Percentiles rank a stretch among this genome's conserved stretches.
Conservation (phyloP, 2,329 filamentous ascomycete species). For the Fusarium sp. region DNA sequence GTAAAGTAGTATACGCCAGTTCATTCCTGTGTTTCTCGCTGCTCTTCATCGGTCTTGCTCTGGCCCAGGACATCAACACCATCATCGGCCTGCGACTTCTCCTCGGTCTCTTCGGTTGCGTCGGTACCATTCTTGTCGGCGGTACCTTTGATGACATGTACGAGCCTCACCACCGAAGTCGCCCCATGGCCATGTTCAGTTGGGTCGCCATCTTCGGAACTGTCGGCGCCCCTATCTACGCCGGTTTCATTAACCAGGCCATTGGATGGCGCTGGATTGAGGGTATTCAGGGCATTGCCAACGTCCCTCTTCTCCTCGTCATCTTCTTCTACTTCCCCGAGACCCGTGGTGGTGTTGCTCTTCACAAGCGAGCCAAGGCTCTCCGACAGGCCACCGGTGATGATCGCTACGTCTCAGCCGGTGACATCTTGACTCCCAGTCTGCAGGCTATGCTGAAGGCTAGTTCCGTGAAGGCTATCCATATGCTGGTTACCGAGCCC, state of each 20-base stretch:
- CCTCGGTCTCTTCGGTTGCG: slow-evolving; percentile 42
- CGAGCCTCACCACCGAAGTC: slow-evolving; percentile 40
- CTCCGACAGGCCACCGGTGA: slow-evolving; percentile 42
- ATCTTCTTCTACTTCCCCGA: slow-evolving; percentile 42
- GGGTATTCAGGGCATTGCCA: slow-evolving; percentile 41
- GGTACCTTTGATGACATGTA: slow-evolving; percentile 46
- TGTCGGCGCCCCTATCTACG: slow-evolving; percentile 39
- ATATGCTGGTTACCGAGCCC: slow-evolving; percentile 43
- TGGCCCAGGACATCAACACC: slow-evolving; percentile 38
- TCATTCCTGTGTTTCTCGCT: slow-evolving; percentile 41
- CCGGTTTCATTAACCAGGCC: slow-evolving; percentile 40
- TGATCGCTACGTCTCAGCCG: slow-evolving; percentile 40
- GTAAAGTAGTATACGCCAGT: slow-evolving; percentile 39
- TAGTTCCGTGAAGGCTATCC: slow-evolving; percentile 42
- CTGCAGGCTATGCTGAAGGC: slow-evolving; percentile 42
- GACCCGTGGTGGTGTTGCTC: slow-evolving; percentile 39
- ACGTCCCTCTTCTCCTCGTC: slow-evolving; percentile 32
- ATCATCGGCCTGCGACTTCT: slow-evolving; percentile 41
- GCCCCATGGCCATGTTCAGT: slow-evolving; percentile 45
- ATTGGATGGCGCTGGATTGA: slow-evolving; percentile 44
- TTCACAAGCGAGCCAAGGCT: slow-evolving; percentile 40
- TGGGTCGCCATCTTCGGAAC: slow-evolving; percentile 44
- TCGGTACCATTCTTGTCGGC: slow-evolving; percentile 42
- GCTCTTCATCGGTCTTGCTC: slow-evolving; percentile 38
- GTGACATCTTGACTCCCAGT: slow-evolving; percentile 40